These are phyloP conservation scores for Crithidia fasciculata DNA, from an alignment of 208 protist genomes.

Conservation along the genomic window DNA sequence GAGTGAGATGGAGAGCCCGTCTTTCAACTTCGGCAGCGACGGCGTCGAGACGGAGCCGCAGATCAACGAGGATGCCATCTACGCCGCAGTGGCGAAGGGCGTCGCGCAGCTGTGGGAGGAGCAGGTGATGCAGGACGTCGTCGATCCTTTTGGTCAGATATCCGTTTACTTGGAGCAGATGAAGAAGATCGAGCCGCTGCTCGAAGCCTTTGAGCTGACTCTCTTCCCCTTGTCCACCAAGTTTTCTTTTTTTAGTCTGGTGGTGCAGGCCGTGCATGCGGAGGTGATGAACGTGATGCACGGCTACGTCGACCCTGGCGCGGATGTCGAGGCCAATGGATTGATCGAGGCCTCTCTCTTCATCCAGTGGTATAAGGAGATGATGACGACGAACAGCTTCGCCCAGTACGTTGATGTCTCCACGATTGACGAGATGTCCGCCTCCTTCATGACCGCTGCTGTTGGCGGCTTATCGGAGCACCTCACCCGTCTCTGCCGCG, in stretches of 20 bases:
- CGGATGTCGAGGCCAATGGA: slow-evolving; percentile 64
- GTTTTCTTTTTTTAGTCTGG: slow-evolving; percentile 80
- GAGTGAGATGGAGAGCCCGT: slow-evolving; percentile 57
- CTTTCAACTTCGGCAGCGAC: slow-evolving; percentile 61
- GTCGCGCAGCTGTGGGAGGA: slow-evolving; percentile 79
- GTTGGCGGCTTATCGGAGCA: slow-evolving; percentile 79
- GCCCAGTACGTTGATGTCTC: slow-evolving; percentile 64
- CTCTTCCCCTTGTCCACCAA: slow-evolving; percentile 78
- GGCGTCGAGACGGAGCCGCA: slow-evolving; percentile 60
- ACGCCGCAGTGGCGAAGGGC: slow-evolving; percentile 56
- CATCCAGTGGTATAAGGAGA: slow-evolving; percentile 86
- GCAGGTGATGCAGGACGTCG: slow-evolving; percentile 82
- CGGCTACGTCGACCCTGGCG: slow-evolving; percentile 55
- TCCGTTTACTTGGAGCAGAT: slow-evolving; percentile 84
- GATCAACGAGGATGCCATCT: slow-evolving; percentile 64
- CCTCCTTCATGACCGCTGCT: slow-evolving; percentile 73
- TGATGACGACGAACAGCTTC: slow-evolving; percentile 75
- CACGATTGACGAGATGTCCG: slow-evolving; percentile 65
- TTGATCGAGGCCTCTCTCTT: slow-evolving; percentile 87
- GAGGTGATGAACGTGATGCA: slow-evolving; percentile 82
- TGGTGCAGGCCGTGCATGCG: slow-evolving; percentile 69
- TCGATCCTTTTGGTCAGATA: slow-evolving; percentile 75
- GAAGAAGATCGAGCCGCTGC: slow-evolving; percentile 83
- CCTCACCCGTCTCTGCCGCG: slow-evolving; percentile 72
- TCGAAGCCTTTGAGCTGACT: slow-evolving; percentile 83